Evolutionary conservation across 148 eudicot genomes (phyloP).

Genomic region (Spergularia marina): DNA sequence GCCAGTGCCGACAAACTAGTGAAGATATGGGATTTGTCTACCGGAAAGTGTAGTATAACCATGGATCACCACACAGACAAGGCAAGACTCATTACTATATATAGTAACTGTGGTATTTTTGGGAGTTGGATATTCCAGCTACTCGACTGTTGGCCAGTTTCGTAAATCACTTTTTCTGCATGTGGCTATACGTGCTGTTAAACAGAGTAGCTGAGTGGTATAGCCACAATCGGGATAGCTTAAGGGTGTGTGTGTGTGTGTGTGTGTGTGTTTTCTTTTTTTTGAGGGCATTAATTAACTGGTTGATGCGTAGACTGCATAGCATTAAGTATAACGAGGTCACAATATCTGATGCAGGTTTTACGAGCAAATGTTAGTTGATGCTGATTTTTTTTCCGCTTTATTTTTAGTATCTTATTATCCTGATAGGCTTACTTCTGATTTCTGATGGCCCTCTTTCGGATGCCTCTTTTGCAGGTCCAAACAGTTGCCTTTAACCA

Average conservation of each 20-base stretch:
- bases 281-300: too few relatives aligned
- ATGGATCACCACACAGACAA: conserved; percentile 94
- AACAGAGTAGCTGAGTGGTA: not conserved
- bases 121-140: conserved; percentile 2
- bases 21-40: conserved; percentile 89
- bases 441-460: conserved; percentile 10
- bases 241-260: not conserved
- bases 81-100: conserved; percentile 37
- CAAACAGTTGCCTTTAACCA: conserved; percentile 95
- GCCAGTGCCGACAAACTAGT: conserved; percentile 91
- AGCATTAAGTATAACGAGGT: not conserved
- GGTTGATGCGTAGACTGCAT: not conserved
- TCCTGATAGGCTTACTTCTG: not conserved
- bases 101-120: conserved; percentile 1
- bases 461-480: conserved; percentile 50
- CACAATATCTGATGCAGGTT: not conserved
- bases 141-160: not conserved
- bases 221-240: not conserved
- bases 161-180: not conserved
- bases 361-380: not conserved
- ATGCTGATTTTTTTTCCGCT: not conserved
- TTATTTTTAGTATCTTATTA: not conserved
- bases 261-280: too few relatives aligned
- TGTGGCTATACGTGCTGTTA: not conserved
- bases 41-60: conserved; percentile 73